These are phyloP conservation scores for Stentor coeruleus DNA, from an alignment of 73 alveolate species.

Conservation along the genomic window DNA sequence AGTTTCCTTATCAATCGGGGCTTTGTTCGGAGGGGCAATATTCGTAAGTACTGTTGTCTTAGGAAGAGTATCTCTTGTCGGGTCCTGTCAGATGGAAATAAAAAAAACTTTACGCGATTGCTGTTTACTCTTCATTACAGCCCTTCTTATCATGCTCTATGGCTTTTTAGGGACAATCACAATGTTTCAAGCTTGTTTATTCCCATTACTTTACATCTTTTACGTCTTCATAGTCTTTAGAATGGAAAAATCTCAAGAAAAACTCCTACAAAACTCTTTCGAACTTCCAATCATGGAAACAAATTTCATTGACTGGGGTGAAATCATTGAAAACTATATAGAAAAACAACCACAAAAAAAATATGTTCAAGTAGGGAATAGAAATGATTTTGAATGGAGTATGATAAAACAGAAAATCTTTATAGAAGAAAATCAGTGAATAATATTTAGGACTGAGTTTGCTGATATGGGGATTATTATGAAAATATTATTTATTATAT, in stretches of 20 bases:
- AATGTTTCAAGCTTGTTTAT: constrained; percentile 15
- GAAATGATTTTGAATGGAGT: not conserved
- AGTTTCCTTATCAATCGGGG: constrained; percentile 57
- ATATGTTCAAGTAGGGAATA: not conserved
- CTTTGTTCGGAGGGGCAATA: constrained; percentile 62
- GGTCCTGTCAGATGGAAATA: not conserved
- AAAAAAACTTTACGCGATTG: constrained; percentile 1
- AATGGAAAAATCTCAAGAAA: not conserved
- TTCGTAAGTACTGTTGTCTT: constrained; percentile 48
- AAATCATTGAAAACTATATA: constrained; percentile 10
- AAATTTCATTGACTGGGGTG: not conserved
- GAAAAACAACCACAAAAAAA: not conserved
- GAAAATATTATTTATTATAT: constrained; percentile 30
- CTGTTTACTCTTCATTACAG: constrained; percentile 1
- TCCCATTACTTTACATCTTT: constrained; percentile 29
- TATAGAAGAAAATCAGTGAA: not conserved
- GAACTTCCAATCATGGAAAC: constrained; percentile 4
- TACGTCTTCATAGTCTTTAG: constrained; percentile 27
- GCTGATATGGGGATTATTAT: not conserved
- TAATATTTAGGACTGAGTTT: not conserved
- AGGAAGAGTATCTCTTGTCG: not conserved
- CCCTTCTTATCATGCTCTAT: not conserved
- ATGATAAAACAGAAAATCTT: not conserved
- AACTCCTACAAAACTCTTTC: not conserved
- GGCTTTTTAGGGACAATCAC: constrained; percentile 8